Conservation (phyloP, 2,329 filamentous ascomycete genomes). For the Colletotrichum salicis region DNA sequence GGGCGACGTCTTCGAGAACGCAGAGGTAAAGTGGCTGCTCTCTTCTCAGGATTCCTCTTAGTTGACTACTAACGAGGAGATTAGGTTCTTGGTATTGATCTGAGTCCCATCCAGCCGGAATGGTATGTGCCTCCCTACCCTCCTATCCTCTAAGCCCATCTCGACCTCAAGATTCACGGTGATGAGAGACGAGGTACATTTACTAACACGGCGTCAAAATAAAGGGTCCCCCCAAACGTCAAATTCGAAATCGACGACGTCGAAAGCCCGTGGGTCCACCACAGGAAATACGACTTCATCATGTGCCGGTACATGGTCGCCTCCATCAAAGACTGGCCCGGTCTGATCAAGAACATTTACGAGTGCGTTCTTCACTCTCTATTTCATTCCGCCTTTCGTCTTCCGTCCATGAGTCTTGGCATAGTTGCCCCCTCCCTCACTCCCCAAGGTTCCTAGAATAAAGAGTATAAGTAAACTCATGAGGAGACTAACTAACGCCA, state of each 20-base stretch:
- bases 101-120: neutral
- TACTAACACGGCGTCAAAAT: neutral
- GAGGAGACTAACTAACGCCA: too few species aligned
- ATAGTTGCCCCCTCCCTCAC: too few species aligned
- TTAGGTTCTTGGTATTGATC: neutral
- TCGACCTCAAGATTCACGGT: neutral
- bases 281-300: slow-evolving; percentile 50
- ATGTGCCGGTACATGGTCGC: slow-evolving; percentile 35
- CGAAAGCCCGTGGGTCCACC: slow-evolving; percentile 58
- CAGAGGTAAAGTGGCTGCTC: neutral
- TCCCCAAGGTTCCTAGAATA: too few species aligned
- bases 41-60: too few species aligned
- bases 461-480: too few species aligned
- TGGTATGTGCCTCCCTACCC: neutral
- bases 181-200: neutral
- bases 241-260: slow-evolving; percentile 74
- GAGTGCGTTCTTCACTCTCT: too few species aligned
- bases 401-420: too few species aligned
- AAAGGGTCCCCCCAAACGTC: slow-evolving; percentile 70
- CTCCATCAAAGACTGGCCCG: slow-evolving; percentile 5
- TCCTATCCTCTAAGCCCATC: neutral
- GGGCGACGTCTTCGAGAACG: neutral
- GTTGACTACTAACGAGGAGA: neutral
- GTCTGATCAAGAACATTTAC: slow-evolving; percentile 2
- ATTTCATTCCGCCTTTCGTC: too few species aligned